phyloP scores from a whole-genome alignment of 1,284 basidiomycete genomes.

The Somion occarium region DNA sequence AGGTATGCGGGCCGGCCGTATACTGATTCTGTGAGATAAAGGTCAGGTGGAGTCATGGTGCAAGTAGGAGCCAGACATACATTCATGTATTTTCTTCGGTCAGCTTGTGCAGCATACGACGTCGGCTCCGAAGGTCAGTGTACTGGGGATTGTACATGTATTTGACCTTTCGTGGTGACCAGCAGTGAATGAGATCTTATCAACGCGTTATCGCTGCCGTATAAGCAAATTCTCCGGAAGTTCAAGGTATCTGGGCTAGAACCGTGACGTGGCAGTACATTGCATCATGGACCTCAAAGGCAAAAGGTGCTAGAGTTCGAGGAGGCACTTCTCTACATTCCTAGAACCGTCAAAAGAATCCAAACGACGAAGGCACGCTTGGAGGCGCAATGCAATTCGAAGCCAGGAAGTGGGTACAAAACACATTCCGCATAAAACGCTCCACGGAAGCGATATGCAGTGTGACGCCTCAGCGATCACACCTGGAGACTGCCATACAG shows the following conservation, averaged over 20 bases:
- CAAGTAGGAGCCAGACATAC: neutral
- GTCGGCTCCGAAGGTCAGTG: neutral
- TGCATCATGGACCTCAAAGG: no score
- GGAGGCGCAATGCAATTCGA: neutral
- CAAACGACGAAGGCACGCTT: neutral
- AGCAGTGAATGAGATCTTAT: neutral
- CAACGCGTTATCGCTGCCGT: no score
- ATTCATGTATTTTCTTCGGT: no score
- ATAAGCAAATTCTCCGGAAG: no score
- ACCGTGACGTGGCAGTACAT: no score
- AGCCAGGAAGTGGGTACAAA: neutral
- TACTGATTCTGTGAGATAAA: no score
- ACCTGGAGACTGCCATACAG: neutral
- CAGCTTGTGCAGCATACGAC: no score
- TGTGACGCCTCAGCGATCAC: neutral
- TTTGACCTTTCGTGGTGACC: neutral
- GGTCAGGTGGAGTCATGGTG: neutral
- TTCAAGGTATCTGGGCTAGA: no score
- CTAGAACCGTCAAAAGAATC: neutral
- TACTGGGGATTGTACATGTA: neutral
- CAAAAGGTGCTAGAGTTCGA: no score
- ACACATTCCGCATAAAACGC: neutral
- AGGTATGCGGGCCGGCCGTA: no score
- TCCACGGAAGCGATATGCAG: neutral
- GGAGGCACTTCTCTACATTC: neutral